Conservation (phyloP, 2,329 filamentous ascomycete species). For the Beauveria scarabaeidicola region DNA sequence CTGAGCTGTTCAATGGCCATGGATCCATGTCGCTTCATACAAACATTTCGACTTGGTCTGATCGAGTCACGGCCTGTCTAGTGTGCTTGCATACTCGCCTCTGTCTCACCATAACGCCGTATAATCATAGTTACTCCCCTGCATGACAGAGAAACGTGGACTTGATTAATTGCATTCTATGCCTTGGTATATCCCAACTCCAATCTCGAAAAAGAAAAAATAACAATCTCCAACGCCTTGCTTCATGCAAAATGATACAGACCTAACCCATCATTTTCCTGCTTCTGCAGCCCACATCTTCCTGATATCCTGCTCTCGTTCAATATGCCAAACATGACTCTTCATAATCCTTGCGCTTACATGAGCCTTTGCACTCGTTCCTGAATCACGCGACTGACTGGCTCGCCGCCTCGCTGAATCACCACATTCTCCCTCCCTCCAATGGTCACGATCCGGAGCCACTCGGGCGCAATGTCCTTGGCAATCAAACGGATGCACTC, state of each 20-base stretch:
- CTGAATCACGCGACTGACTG: slow-evolving; percentile 28
- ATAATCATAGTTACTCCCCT: too few species aligned
- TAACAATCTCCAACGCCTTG: slow-evolving; percentile 1
- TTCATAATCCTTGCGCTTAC: slow-evolving; percentile 11
- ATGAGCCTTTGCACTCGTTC: slow-evolving; percentile 29
- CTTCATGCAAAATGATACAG: slow-evolving; percentile 3
- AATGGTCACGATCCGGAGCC: slow-evolving; percentile 44
- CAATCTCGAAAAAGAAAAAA: background rate
- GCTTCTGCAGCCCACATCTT: background rate
- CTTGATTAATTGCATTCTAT: background rate
- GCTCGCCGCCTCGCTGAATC: slow-evolving; percentile 37
- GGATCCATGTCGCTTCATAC: too few species aligned
- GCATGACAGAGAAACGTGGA: background rate
- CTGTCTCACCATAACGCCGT: too few species aligned
- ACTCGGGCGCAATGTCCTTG: slow-evolving; percentile 46
- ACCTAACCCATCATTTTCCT: background rate
- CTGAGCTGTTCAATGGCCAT: too few species aligned
- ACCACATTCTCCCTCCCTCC: slow-evolving; percentile 50
- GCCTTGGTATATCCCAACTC: slow-evolving; percentile 2
- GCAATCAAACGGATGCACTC: slow-evolving; percentile 44
- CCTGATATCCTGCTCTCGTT: background rate
- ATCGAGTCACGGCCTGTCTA: too few species aligned
- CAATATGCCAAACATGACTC: background rate
- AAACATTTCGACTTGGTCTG: too few species aligned
- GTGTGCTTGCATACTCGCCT: background rate